phyloP scores from a whole-genome alignment of 257 asterid genomes.

The Gentiana macrophylla region DNA sequence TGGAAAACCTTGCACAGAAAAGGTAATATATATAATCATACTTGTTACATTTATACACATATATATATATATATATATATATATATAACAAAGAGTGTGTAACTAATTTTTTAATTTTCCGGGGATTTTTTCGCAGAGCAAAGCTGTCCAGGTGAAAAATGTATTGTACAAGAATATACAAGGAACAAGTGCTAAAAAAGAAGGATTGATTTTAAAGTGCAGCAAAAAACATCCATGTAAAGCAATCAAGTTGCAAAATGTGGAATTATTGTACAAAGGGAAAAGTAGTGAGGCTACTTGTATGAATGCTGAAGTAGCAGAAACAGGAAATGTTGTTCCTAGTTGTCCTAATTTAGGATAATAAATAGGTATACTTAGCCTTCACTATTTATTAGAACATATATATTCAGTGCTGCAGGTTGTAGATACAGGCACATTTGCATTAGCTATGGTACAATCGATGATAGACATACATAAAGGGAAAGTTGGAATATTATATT shows the following conservation, averaged over 20 bases:
- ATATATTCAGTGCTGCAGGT: not conserved
- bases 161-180: conserved; percentile 55
- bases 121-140: conserved; percentile 33
- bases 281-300: conserved; percentile 16
- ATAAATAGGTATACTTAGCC: not conserved
- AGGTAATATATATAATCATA: conserved; percentile 28
- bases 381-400: not conserved
- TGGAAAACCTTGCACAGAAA: conserved; percentile 25
- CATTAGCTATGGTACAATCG: no score
- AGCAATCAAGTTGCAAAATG: conserved; percentile 45
- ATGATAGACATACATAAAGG: no score
- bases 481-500: no score
- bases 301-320: conserved; percentile 7
- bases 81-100: no score
- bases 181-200: conserved; percentile 60
- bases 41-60: no score
- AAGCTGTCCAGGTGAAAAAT: conserved; percentile 62
- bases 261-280: conserved; percentile 22
- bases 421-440: not conserved
- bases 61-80: not conserved
- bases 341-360: not conserved
- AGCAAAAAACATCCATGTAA: conserved; percentile 56
- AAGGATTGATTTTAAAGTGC: conserved; percentile 60
- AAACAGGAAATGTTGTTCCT: conserved; percentile 6
- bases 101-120: not conserved